Base-by-base conservation (phyloP, 2,329 filamentous ascomycete species). In the Microcera coccophila region DNA sequence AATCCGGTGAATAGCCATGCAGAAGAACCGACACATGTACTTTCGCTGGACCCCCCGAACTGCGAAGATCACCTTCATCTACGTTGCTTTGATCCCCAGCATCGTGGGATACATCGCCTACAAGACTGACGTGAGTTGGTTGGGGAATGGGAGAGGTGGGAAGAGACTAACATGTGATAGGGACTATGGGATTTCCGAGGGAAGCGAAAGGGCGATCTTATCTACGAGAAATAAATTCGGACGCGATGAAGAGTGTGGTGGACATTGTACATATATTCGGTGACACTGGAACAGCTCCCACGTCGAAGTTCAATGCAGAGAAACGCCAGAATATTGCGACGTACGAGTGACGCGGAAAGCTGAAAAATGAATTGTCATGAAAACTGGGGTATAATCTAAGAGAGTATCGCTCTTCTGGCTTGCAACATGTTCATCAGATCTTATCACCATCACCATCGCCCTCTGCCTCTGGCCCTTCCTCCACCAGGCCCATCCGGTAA, bases 31-130 rank as follows among this genome's bases (percentile, higher is more conserved):
- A 54, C 85, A 90, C 79, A 89, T 89, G 72, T 95, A 88, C 79
- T 98, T 97, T 79, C 81, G 89, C 68, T 97, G 89, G 88, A 97
- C 86, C 26, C 79, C 82, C 39, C 78, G 86, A 61, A 95, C 89
- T 35, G 89, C 88, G 21, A 82, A 80, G 71, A 68, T 96, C 60
- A 83, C 84, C 4, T 81, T 96, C 63, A 74, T 84, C 52, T 96
- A 91, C 68, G 78, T 85, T 45, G 71, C 82, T 24, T 71, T 84
- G 41, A 78, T 96, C 33, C 93, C 93, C 7, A 67, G 71, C 31
- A 73, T 86, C 44, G 58, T 95, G 54, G 82, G 82, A 36, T 82
- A 83, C 62, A 62, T 87, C 43, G 88, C 81, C 45, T 94, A 87
- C 65, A 81, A 79, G 62, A 90, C 84, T 49, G 91, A 97, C 61